Evolutionary conservation across 257 asterid genomes (phyloP).

Genomic region (Solanum lignicaule): DNA sequence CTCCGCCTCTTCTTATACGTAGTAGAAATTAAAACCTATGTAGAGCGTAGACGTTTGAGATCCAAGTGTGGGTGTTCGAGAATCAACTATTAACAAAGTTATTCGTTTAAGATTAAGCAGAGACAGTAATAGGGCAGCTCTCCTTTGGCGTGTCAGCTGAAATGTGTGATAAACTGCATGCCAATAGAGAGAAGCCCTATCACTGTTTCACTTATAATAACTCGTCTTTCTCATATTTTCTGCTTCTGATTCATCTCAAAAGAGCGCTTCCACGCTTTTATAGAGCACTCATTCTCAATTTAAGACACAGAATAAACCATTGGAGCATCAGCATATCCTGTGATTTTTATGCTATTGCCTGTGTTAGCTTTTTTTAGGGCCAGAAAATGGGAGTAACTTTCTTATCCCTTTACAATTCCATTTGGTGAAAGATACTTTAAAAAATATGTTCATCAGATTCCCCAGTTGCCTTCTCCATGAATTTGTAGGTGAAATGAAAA

Average conservation of each 20-base stretch:
- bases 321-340: slow-evolving; percentile 30
- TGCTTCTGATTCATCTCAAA: not conserved
- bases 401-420: slow-evolving; percentile 1
- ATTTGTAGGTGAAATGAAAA: not conserved
- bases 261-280: not conserved
- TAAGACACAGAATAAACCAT: slow-evolving; percentile 21
- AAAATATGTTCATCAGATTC: not conserved
- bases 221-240: not conserved
- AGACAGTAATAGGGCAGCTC: slow-evolving; percentile 58
- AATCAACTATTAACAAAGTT: not conserved
- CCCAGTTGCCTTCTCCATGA: slow-evolving; percentile 7
- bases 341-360: not conserved
- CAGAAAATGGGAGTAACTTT: slow-evolving; percentile 10
- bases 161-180: slow-evolving; percentile 5
- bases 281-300: not conserved
- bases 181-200: slow-evolving; percentile 44
- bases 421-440: not conserved
- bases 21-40: not conserved
- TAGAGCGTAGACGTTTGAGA: not conserved
- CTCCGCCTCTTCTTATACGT: not conserved
- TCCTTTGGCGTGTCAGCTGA: slow-evolving; percentile 44
- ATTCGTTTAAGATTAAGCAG: slow-evolving; percentile 10
- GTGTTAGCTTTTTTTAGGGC: not conserved
- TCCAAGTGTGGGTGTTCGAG: not conserved
- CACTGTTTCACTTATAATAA: slow-evolving; percentile 27